These are phyloP conservation scores for Immersiporthe knoxdaviesiana DNA, from an alignment of 2,329 filamentous ascomycete genomes.

Conservation along the genomic window DNA sequence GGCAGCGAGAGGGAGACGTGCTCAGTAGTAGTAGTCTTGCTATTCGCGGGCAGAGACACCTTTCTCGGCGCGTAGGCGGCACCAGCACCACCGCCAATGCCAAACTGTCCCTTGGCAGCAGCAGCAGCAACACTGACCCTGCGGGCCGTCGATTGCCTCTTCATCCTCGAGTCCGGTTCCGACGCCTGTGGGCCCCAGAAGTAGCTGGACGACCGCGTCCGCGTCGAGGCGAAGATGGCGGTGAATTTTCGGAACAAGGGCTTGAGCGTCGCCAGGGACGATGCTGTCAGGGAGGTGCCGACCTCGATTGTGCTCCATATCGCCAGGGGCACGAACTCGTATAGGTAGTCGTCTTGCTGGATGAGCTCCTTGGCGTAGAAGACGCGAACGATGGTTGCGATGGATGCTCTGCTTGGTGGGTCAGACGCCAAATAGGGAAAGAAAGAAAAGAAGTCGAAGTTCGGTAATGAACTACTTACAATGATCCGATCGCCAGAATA, in stretches of 20 bases:
- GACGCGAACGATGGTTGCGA: constrained; percentile 48
- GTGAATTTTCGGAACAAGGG: constrained; percentile 39
- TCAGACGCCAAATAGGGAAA: background rate
- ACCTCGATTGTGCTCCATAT: constrained; percentile 52
- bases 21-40: background rate
- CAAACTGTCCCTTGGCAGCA: background rate
- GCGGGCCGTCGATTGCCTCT: background rate
- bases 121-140: background rate
- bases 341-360: constrained; percentile 46
- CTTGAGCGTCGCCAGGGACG: constrained; percentile 44
- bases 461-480: constrained; percentile 37
- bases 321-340: constrained; percentile 47
- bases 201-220: background rate
- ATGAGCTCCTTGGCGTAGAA: constrained; percentile 45
- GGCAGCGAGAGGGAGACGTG: background rate
- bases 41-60: background rate
- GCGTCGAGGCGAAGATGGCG: constrained; percentile 2
- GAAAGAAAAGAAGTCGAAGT: background rate
- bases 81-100: background rate
- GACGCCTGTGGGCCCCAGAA: background rate
- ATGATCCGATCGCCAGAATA: constrained; percentile 40
- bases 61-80: background rate
- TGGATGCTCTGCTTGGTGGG: constrained; percentile 39
- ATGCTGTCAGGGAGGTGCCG: constrained; percentile 46
- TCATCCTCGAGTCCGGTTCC: background rate